Evolutionary conservation across 805 yeast genomes (phyloP).

Genomic region (Ogataea pilisensis): DNA sequence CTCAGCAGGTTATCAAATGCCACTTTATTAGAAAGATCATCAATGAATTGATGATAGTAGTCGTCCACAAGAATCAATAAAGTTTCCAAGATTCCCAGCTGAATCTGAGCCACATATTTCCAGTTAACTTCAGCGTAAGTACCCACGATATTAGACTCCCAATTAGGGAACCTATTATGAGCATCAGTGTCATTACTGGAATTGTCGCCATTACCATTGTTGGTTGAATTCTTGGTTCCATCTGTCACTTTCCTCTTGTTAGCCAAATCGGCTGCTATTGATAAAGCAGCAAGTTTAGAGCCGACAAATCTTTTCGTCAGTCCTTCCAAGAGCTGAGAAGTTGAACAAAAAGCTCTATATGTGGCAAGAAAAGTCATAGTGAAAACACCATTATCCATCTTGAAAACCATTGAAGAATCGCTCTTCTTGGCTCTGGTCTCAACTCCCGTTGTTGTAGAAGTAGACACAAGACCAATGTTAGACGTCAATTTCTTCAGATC

Average conservation of each 20-base stretch:
- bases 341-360: constrained; percentile 61
- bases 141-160: constrained; percentile 44
- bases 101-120: constrained; percentile 69
- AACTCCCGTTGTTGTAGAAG: too few species aligned
- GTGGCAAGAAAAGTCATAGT: constrained; percentile 69
- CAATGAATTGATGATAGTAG: constrained; percentile 72
- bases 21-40: constrained; percentile 56
- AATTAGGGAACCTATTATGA: constrained; percentile 41
- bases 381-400: constrained; percentile 60
- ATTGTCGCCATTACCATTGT: neutral
- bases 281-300: constrained; percentile 56
- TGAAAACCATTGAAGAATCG: constrained; percentile 29
- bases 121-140: constrained; percentile 48
- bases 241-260: neutral
- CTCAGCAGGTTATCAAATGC: constrained; percentile 62
- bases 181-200: neutral
- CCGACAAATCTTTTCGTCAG: constrained; percentile 55
- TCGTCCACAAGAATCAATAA: constrained; percentile 64
- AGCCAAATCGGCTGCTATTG: constrained; percentile 35
- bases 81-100: constrained; percentile 77
- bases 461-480: too few species aligned
- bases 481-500: constrained; percentile 40
- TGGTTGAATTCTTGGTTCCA: neutral
- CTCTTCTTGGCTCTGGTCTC: neutral
- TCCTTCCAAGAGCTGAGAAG: constrained; percentile 47